Evolutionary conservation across 2,329 filamentous ascomycete species (phyloP).

Genomic region (Claviceps lovelessii): DNA sequence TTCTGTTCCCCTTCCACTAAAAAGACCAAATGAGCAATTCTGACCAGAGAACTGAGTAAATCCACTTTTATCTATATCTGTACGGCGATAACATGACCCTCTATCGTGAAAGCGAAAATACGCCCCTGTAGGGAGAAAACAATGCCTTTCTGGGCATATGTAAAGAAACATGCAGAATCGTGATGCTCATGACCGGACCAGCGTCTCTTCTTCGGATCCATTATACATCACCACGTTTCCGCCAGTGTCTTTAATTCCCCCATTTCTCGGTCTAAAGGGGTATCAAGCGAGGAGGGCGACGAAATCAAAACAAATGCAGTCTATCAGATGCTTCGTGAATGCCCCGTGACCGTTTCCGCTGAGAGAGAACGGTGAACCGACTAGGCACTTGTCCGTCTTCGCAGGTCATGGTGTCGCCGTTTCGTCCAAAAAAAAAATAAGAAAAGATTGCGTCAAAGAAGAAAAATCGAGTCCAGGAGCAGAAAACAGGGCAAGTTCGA

Average conservation of each 20-base stretch:
- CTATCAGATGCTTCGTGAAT: slow-evolving; percentile 30
- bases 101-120: slow-evolving; percentile 29
- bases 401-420: slow-evolving; percentile 29
- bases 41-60: slow-evolving; percentile 45
- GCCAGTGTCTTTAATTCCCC: slow-evolving; percentile 24
- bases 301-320: slow-evolving; percentile 31
- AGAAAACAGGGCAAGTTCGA: slow-evolving; percentile 6
- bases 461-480: slow-evolving; percentile 2
- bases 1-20: slow-evolving; percentile 13
- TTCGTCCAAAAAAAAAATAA: slow-evolving; percentile 16
- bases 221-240: slow-evolving; percentile 20
- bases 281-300: slow-evolving; percentile 29
- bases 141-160: slow-evolving; percentile 21
- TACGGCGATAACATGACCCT: slow-evolving; percentile 32
- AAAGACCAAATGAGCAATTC: slow-evolving; percentile 21
- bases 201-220: slow-evolving; percentile 15
- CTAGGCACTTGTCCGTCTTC: slow-evolving; percentile 21
- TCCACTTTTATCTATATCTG: slow-evolving; percentile 51
- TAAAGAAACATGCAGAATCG: slow-evolving; percentile 22
- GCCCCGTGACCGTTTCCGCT: slow-evolving; percentile 24
- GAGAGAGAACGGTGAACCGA: slow-evolving; percentile 17
- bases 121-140: slow-evolving; percentile 17
- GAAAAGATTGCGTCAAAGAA: slow-evolving; percentile 7
- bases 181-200: slow-evolving; percentile 17
- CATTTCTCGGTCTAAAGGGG: slow-evolving; percentile 28